These are phyloP conservation scores for Proliferodiscus dingleyae DNA, from an alignment of 2,329 filamentous ascomycete genomes.

Conservation along the genomic window DNA sequence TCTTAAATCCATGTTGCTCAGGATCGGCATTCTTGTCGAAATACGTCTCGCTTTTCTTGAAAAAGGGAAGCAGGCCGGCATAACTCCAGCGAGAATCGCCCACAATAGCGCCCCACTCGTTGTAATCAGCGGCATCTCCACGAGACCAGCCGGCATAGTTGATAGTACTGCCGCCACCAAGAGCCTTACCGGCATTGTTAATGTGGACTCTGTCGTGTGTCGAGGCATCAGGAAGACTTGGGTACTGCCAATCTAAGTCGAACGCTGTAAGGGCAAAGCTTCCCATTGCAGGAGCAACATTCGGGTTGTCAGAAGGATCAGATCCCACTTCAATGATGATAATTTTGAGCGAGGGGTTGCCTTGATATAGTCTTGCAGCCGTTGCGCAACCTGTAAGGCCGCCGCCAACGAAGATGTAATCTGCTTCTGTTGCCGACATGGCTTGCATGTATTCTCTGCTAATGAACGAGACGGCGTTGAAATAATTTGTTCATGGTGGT, in stretches of 20 bases:
- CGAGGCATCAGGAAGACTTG: conserved; percentile 29
- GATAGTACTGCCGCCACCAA: conserved; percentile 38
- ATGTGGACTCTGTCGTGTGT: conserved; percentile 25
- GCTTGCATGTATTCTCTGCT: not conserved
- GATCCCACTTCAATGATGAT: conserved; percentile 37
- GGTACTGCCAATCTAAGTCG: conserved; percentile 33
- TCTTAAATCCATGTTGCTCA: conserved; percentile 27
- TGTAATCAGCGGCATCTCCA: conserved; percentile 40
- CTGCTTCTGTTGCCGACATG: conserved; percentile 8
- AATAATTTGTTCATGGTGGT: too few relatives aligned
- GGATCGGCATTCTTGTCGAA: conserved; percentile 14
- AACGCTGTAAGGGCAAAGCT: conserved; percentile 3
- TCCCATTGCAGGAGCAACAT: not conserved
- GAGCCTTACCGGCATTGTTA: conserved; percentile 34
- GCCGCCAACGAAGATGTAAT: conserved; percentile 37
- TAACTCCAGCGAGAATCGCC: conserved; percentile 42
- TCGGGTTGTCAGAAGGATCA: conserved; percentile 21
- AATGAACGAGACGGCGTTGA: too few relatives aligned
- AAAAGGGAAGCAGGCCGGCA: conserved; percentile 41
- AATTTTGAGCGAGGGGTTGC: conserved; percentile 30
- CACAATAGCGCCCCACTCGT: conserved; percentile 39
- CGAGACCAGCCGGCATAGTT: conserved; percentile 41
- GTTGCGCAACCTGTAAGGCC: conserved; percentile 35
- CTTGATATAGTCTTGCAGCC: conserved; percentile 31
- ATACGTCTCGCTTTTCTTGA: conserved; percentile 34